Evolutionary conservation across 768 basidiomycete species (phyloP).

Genomic region (Suillus decipiens): DNA sequence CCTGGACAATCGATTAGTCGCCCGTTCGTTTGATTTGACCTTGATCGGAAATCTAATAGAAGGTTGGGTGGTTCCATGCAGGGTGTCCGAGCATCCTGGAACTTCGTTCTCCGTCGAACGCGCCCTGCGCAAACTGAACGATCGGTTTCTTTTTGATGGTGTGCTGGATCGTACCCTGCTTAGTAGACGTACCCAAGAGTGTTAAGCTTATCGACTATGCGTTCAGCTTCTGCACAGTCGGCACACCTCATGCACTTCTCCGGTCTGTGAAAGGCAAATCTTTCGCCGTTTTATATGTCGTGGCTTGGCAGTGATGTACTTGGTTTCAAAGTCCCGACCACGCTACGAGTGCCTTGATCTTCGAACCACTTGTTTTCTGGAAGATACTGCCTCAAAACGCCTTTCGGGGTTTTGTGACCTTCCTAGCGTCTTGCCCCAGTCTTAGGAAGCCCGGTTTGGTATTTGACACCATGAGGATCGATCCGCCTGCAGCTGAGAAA

Average conservation of each 20-base stretch:
- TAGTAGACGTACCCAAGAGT: neutral
- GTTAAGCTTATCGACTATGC: neutral
- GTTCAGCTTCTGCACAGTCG: neutral
- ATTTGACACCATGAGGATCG: neutral
- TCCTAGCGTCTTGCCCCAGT: neutral
- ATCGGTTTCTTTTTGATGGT: neutral
- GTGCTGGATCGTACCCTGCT: neutral
- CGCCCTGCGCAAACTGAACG: neutral
- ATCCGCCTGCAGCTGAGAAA: neutral
- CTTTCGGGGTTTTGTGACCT: neutral
- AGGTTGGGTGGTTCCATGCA: neutral
- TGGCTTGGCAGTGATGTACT: neutral
- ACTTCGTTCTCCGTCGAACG: neutral
- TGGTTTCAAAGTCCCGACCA: neutral
- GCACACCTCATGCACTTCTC: neutral
- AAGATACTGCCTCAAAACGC: neutral
- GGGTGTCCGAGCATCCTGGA: neutral
- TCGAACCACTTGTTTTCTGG: neutral
- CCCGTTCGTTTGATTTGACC: neutral
- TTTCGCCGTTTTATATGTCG: neutral
- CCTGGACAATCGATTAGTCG: neutral
- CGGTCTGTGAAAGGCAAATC: neutral
- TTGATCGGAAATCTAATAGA: neutral
- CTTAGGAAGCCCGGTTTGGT: neutral
- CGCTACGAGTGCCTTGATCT: neutral